A percentile compares a stretch with the other conserved stretches of the same genome.
Conservation (phyloP, 495 filamentous ascomycete genomes). For the Penicillium maclennaniae region DNA sequence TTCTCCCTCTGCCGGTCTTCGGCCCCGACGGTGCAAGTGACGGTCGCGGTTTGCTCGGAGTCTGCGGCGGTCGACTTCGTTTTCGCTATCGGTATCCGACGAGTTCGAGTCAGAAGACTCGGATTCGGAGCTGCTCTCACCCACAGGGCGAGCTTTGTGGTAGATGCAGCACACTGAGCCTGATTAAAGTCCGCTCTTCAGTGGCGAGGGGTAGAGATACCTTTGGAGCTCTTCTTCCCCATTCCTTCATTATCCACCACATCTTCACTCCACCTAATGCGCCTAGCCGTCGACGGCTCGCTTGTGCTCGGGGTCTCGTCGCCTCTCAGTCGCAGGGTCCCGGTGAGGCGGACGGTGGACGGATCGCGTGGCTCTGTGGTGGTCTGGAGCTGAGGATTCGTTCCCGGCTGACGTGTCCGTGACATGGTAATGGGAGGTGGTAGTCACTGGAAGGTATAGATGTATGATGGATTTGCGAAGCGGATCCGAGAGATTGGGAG, state of each 20-base stretch:
- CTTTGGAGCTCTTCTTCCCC: constrained; percentile 91
- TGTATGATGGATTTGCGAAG: not conserved
- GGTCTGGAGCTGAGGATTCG: constrained; percentile 18
- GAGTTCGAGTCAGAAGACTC: constrained; percentile 59
- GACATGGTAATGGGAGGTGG: constrained; percentile 22
- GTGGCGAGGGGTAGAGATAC: constrained; percentile 34
- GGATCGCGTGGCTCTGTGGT: constrained; percentile 16
- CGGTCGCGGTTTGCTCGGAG: constrained; percentile 14
- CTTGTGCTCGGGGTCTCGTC: constrained; percentile 21
- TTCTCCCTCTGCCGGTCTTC: constrained; percentile 6
- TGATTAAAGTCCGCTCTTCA: not conserved
- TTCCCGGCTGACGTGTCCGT: constrained; percentile 22
- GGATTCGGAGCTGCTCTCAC: constrained; percentile 80
- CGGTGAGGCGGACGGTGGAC: constrained; percentile 15
- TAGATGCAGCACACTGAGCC: constrained; percentile 93
- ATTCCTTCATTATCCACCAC: constrained; percentile 96
- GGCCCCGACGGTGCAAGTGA: constrained; percentile 15
- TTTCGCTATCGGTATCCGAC: constrained; percentile 58
- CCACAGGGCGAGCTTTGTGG: constrained; percentile 75
- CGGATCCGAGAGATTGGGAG: not conserved
- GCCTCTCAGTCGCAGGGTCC: constrained; percentile 36
- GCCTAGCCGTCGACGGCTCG: constrained; percentile 29
- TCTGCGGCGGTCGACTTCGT: constrained; percentile 34
- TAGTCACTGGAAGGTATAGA: not conserved
- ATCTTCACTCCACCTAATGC: constrained; percentile 87